Conservation (phyloP, 345 rosid genomes). For the Cardamine resedifolia region DNA sequence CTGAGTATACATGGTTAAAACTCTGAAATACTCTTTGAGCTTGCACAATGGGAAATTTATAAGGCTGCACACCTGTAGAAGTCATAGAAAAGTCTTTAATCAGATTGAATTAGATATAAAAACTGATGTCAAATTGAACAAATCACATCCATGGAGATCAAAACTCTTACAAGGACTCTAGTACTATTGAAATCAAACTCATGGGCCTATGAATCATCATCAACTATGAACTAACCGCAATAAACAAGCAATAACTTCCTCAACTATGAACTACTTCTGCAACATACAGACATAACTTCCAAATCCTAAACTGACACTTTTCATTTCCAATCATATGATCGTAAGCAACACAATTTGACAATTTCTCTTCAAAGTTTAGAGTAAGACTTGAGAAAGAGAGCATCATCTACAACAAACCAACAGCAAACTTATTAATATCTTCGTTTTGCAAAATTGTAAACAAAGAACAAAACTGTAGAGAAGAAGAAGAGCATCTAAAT, state of each 20-base stretch:
- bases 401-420: background rate
- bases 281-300: conserved; percentile 4
- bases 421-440: background rate
- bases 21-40: background rate
- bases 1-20: background rate
- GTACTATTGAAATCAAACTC: background rate
- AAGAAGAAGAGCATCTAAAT: conserved; percentile 9
- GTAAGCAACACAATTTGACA: background rate
- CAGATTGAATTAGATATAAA: background rate
- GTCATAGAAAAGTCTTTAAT: background rate
- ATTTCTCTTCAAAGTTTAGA: background rate
- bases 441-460: background rate
- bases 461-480: background rate
- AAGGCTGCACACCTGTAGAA: background rate
- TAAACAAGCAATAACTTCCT: conserved; percentile 2
- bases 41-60: background rate
- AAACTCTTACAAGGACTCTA: background rate
- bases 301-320: background rate
- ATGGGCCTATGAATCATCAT: background rate
- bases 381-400: background rate
- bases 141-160: conserved; percentile 3
- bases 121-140: background rate
- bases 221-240: background rate
- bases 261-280: background rate
- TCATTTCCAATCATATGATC: conserved; percentile 1